phyloP scores from a whole-genome alignment of 257 asterid species.

The Solanum pimpinellifolium region DNA sequence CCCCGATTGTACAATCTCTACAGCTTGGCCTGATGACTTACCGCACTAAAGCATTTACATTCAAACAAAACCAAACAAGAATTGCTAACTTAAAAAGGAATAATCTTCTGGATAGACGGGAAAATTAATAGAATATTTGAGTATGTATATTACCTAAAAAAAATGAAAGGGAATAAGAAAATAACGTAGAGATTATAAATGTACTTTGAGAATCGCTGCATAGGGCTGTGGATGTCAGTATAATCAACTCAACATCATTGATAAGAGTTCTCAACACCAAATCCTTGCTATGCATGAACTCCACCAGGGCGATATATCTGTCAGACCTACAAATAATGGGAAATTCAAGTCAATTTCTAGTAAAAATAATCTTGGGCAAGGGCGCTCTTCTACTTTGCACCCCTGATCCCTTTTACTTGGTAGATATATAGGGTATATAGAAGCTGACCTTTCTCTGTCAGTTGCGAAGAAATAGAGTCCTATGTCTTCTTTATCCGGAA shows the following conservation, averaged over 20 bases:
- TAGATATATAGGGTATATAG: background rate
- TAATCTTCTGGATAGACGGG: background rate
- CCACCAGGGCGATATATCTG: conserved; percentile 30
- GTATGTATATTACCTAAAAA: background rate
- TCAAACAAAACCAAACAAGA: background rate
- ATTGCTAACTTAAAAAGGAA: background rate
- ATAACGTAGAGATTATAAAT: background rate
- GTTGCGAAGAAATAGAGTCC: background rate
- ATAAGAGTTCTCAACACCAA: conserved; percentile 36
- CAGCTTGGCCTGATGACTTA: background rate
- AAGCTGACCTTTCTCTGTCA: background rate
- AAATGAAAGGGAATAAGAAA: background rate
- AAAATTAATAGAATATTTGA: background rate
- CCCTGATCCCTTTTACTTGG: background rate
- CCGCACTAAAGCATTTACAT: background rate
- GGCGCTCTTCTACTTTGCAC: background rate
- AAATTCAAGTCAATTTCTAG: background rate
- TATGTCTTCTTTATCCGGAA: too few relatives aligned
- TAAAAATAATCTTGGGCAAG: background rate
- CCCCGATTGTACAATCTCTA: background rate
- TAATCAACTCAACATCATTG: conserved; percentile 40
- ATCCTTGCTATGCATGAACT: conserved; percentile 15
- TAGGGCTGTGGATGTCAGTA: background rate
- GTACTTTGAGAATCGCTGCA: background rate
- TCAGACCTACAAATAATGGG: conserved; percentile 20